These are phyloP conservation scores for Clarireedia paspali DNA, from an alignment of 2,329 filamentous ascomycete genomes.

Conservation along the genomic window DNA sequence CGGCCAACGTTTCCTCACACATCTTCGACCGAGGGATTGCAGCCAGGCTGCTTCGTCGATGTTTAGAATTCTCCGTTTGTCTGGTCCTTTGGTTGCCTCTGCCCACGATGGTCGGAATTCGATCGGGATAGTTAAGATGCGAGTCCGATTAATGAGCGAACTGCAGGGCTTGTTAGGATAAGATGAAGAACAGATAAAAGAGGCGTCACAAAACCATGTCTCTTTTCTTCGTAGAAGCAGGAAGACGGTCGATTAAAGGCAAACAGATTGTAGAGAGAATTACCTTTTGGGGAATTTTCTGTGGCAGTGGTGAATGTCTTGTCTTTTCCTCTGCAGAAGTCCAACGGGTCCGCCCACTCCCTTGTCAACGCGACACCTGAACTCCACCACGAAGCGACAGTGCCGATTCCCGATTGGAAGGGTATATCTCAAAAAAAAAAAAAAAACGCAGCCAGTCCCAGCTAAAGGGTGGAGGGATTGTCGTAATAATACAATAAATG, in stretches of 20 bases:
- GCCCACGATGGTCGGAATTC: conserved; percentile 5
- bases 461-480: not conserved
- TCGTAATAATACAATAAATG: not conserved
- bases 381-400: conserved; percentile 9
- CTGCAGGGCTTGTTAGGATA: conserved; percentile 6
- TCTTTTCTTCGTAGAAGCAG: conserved; percentile 2
- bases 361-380: conserved; percentile 9
- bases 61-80: conserved; percentile 12
- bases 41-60: conserved; percentile 20
- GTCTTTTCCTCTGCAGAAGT: conserved; percentile 3
- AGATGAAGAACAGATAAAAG: not conserved
- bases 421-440: not conserved
- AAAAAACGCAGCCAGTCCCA: not conserved
- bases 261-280: not conserved
- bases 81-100: not conserved
- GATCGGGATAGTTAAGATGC: not conserved
- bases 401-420: conserved; percentile 12
- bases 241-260: not conserved
- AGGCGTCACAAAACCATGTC: conserved; percentile 3
- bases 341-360: conserved; percentile 1
- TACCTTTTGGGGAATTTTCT: not conserved
- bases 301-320: conserved; percentile 1
- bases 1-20: conserved; percentile 44
- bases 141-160: not conserved
- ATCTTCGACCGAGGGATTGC: conserved; percentile 18